These are phyloP conservation scores for Quercus aquifolioides DNA, from an alignment of 306 rosid species.

Conservation along the genomic window DNA sequence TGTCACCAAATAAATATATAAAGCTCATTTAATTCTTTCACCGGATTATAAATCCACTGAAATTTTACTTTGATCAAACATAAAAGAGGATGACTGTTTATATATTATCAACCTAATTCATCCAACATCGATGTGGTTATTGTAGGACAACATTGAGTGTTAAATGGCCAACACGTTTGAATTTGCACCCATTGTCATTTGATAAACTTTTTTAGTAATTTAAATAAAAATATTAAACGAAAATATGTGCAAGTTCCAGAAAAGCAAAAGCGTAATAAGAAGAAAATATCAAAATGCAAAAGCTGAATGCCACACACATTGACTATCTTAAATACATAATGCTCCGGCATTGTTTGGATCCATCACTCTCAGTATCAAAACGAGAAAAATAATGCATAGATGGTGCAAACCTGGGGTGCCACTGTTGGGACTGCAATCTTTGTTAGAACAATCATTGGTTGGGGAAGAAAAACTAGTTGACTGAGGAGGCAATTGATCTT, in stretches of 20 bases:
- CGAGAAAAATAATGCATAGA: conserved; percentile 2
- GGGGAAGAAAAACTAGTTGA: conserved; percentile 6
- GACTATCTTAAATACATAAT: too few relatives aligned
- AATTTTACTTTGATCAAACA: neutral
- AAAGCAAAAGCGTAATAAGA: neutral
- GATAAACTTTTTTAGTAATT: neutral
- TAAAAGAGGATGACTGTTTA: neutral
- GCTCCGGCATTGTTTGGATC: neutral
- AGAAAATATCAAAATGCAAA: neutral
- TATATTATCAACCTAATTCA: neutral
- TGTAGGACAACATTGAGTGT: neutral
- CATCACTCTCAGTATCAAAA: neutral
- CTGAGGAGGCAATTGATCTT: conserved; percentile 15
- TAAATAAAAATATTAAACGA: neutral
- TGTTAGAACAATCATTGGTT: conserved; percentile 18
- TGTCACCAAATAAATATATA: too few relatives aligned
- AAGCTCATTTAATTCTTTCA: neutral
- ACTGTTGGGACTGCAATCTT: conserved; percentile 20
- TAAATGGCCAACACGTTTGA: neutral
- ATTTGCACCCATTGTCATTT: neutral
- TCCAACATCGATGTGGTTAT: neutral
- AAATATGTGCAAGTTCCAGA: neutral
- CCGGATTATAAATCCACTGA: neutral
- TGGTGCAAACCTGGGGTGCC: conserved; percentile 53
- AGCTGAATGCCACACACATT: neutral